These are phyloP conservation scores for Picea glauca DNA, from an alignment of 75 land plant genomes.

Conservation along the genomic window DNA sequence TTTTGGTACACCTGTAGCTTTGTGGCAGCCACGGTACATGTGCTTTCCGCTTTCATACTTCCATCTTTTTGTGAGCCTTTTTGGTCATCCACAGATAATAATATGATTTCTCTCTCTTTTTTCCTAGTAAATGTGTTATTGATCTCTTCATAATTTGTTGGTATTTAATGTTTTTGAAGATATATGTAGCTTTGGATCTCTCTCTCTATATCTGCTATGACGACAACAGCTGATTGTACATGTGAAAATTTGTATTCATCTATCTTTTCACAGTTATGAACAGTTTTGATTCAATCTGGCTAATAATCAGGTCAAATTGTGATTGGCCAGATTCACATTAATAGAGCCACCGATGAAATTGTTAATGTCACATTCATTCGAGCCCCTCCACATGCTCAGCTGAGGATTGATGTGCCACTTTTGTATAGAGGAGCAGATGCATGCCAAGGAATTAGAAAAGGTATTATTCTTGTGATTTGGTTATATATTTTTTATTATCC, in stretches of 20 bases:
- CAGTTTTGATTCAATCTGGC: neutral
- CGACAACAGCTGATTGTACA: neutral
- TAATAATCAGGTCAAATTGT: neutral
- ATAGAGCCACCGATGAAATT: slow-evolving; percentile 62
- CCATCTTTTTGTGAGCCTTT: neutral
- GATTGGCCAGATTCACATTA: slow-evolving; percentile 28
- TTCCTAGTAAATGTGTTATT: neutral
- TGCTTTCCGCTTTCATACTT: too few species aligned
- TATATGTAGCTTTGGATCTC: neutral
- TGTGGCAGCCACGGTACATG: too few species aligned
- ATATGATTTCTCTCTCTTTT: neutral
- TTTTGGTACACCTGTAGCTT: too few species aligned
- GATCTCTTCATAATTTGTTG: neutral
- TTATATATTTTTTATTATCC: neutral
- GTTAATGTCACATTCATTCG: slow-evolving; percentile 89
- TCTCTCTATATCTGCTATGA: neutral
- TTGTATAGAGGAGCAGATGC: slow-evolving; percentile 86
- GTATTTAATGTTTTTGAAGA: neutral
- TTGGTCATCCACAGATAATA: neutral
- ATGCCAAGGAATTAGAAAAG: slow-evolving; percentile 85
- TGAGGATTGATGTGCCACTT: slow-evolving; percentile 85
- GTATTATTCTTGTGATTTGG: slow-evolving; percentile 16
- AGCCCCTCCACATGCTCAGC: slow-evolving; percentile 77
- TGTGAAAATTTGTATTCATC: neutral
- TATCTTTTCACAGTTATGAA: neutral